phyloP scores from a whole-genome alignment of 257 asterid genomes.

The Plantago elongata region DNA sequence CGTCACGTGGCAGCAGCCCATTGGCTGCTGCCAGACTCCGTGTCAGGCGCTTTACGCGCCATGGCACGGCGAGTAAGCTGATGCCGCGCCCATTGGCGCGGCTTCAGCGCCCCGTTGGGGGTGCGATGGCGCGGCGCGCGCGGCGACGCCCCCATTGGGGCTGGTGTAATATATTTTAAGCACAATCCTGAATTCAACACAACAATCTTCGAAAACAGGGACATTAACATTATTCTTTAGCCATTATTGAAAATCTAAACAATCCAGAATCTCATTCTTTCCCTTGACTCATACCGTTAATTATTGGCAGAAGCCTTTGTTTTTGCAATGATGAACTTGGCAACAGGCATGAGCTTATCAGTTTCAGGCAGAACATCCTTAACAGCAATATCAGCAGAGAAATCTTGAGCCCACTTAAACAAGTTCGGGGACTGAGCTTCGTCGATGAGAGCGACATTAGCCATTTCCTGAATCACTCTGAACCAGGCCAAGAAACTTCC shows the following conservation, averaged over 20 bases:
- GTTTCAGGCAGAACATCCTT: slow-evolving; percentile 31
- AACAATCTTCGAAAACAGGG: not conserved
- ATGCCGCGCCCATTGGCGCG: no score
- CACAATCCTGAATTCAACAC: no score
- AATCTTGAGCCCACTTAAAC: slow-evolving; percentile 35
- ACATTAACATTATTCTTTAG: not conserved
- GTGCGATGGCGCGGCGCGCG: no score
- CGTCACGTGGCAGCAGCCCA: no score
- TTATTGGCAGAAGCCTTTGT: not conserved
- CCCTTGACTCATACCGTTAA: not conserved
- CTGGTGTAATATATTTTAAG: no score
- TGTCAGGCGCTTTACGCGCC: no score
- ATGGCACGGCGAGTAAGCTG: no score
- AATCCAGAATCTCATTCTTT: not conserved
- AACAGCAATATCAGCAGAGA: slow-evolving; percentile 28
- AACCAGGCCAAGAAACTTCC: slow-evolving; percentile 37
- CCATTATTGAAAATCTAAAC: not conserved
- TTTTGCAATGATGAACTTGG: not conserved
- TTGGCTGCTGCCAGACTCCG: no score
- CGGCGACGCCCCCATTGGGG: no score
- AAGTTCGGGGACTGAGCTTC: slow-evolving; percentile 28
- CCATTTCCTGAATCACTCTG: slow-evolving; percentile 12
- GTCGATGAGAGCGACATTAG: slow-evolving; percentile 20
- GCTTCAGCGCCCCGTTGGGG: no score
- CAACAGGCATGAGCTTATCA: slow-evolving; percentile 12